phyloP scores from a whole-genome alignment of 805 yeast genomes.

The Teunomyces stri region DNA sequence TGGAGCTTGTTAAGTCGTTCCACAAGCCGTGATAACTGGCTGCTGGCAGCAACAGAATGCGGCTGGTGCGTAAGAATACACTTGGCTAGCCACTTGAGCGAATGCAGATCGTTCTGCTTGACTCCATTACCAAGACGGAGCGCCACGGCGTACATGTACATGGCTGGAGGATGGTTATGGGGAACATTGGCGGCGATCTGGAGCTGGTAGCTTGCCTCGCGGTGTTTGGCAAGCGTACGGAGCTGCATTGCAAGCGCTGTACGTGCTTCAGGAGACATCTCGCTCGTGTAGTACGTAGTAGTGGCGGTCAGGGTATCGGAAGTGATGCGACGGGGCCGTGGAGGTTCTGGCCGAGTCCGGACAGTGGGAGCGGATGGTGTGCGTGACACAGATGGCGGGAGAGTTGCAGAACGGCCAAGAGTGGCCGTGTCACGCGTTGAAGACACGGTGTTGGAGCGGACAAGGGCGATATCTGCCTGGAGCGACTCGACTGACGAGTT shows the following conservation, averaged over 20 bases:
- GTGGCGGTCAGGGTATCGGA: slow-evolving; percentile 1
- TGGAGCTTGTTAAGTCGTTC: slow-evolving; percentile 24
- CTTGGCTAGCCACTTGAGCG: slow-evolving; percentile 59
- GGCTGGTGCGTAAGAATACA: slow-evolving; percentile 30
- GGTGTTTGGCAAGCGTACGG: slow-evolving; percentile 56
- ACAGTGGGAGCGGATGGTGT: background rate
- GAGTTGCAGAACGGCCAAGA: background rate
- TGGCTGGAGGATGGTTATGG: slow-evolving; percentile 53
- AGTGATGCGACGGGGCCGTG: slow-evolving; percentile 3
- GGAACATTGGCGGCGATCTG: slow-evolving; percentile 64
- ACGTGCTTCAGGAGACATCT: slow-evolving; percentile 30
- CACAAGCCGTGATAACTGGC: slow-evolving; percentile 15
- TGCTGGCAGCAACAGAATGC: slow-evolving; percentile 4
- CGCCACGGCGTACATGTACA: slow-evolving; percentile 66
- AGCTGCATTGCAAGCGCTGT: slow-evolving; percentile 47
- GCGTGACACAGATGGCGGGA: background rate
- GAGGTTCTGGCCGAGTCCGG: slow-evolving; percentile 4
- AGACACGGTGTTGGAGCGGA: slow-evolving; percentile 3
- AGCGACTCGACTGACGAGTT: slow-evolving; percentile 26
- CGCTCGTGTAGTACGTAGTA: slow-evolving; percentile 8
- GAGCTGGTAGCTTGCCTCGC: slow-evolving; percentile 68
- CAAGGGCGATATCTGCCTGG: slow-evolving; percentile 20
- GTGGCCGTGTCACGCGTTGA: background rate
- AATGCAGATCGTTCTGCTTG: slow-evolving; percentile 49
- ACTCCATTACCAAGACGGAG: slow-evolving; percentile 69